Evolutionary conservation across 495 filamentous ascomycete genomes (phyloP), one percentile per base, ranked within the genome.

Genomic region (Aspergillus heteromorphus): DNA sequence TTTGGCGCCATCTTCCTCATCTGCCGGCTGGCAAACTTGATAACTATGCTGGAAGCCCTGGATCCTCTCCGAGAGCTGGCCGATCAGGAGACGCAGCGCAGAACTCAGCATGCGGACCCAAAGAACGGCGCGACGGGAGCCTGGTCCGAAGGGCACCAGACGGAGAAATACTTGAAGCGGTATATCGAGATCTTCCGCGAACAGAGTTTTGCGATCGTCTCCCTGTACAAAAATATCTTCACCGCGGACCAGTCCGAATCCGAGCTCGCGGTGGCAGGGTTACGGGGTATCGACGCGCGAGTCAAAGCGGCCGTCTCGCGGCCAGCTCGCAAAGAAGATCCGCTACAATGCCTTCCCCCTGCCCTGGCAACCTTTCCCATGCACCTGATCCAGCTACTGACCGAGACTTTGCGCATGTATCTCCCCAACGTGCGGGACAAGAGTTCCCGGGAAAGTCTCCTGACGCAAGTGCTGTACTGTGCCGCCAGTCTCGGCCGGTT

Each of bases 161-260:
- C 92, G 1, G 95, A 97, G 64, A 80, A 89, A 20, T 99, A 91
- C 59, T 73, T 99, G 34, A 99, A 99, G 67, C 77, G 89, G 49
- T 99, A 95, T 72, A 86, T 99, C 61, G 95, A 99, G 68, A 95
- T 97, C 25, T 97, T 97, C 71, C 87, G 95, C 49, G 95, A 99
- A 71, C 95, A 99, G 70, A 93, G 89, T 62, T 99, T 99, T 64
- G 87, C 87, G 10, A 95, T 97, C 54, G 81, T 97, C 18, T 91
- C 87, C 17, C 87, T 97, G 80, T 96, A 93, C 66, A 87, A 84
- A 56, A 89, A 83, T 60, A 93, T 97, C 42, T 97, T 97, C 64
- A 83, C 87, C 2, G 74, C 80, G 7, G 71, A 76, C 40, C 61
- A 70, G 58, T 66, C 71, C 30, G 66, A 73, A 23, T 54, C 59